Base-by-base conservation (phyloP, 2,329 filamentous ascomycete species). In the Annulohypoxylon truncatum region DNA sequence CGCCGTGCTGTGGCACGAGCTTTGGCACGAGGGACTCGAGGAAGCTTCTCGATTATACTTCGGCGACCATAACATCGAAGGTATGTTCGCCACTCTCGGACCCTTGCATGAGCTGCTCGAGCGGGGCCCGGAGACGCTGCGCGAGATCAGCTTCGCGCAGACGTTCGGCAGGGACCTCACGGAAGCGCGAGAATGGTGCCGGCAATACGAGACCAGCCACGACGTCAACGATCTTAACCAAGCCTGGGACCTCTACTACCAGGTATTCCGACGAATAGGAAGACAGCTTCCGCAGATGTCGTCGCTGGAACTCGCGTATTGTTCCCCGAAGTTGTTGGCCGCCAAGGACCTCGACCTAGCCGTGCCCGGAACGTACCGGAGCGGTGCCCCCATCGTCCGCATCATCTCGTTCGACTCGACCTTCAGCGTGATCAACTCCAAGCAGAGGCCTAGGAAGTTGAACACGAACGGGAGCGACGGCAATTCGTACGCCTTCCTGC, bases 241-340 rank as follows among this genome's bases (percentile, higher is more conserved):
- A 79, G 96, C 96, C 5, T 99, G 96, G 96, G 96, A 99, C 79
- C 87, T 99, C 12, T 99, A 99, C 80, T 99, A 99, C 80, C 94
- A 97, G 71, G 96, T 98, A 0, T 99, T 99, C 88, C 90, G 94
- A 66, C 92, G 96, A 77, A 98, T 99, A 76, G 92, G 92, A 50
- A 89, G 95, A 67, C 96, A 99, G 79, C 82, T 99, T 50, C 94
- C 94, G 2, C 96, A 98, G 74, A 87, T 99, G 70, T 97, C 94
- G 72, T 93, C 90, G 57, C 86, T 99, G 42, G 96, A 99, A 79
- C 84, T 99, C 72, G 93, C 96, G 68, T 99, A 99, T 78, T 97
- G 97, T 73, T 99, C 95, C 15, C 96, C 96, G 2, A 96, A 95
- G 77, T 86, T 99, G 47, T 91, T 97, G 71, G 88, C 90, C 63